Percentiles rank a stretch among this genome's conserved stretches.
Evolutionary conservation across 2,329 filamentous ascomycete species (phyloP).

Genomic region (Microcyclospora pomicola): DNA sequence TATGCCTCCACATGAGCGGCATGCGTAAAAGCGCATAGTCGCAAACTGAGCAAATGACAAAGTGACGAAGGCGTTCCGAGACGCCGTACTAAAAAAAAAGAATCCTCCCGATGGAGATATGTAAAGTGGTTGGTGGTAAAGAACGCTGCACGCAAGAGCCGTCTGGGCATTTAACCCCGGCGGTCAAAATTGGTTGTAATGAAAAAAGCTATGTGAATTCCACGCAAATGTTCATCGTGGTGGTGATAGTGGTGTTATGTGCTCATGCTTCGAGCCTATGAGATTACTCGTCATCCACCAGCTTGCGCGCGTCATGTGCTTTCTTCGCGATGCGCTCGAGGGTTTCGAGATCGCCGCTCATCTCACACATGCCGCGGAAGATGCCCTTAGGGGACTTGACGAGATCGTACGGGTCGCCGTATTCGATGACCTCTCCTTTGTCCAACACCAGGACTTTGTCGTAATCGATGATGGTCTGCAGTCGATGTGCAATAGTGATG

Average conservation of each 20-base stretch:
- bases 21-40: too few relatives aligned
- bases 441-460: constrained; percentile 94
- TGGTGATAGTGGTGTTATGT: neutral
- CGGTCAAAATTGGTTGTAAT: too few relatives aligned
- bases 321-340: constrained; percentile 43
- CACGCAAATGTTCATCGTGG: neutral
- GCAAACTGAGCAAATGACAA: too few relatives aligned
- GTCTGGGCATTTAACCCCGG: too few relatives aligned
- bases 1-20: too few relatives aligned
- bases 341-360: constrained; percentile 47
- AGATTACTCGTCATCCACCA: constrained; percentile 24
- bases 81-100: too few relatives aligned
- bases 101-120: too few relatives aligned
- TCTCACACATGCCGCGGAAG: constrained; percentile 56
- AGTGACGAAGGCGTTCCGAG: too few relatives aligned
- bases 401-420: constrained; percentile 74
- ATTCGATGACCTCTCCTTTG: constrained; percentile 76
- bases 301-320: constrained; percentile 30
- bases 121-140: too few relatives aligned
- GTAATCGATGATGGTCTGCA: constrained; percentile 96
- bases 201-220: too few relatives aligned
- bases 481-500: constrained; percentile 86
- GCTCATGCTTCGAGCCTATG: neutral
- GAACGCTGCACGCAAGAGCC: too few relatives aligned
- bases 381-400: constrained; percentile 55